phyloP scores from a whole-genome alignment of 2,329 filamentous ascomycete genomes.

The Fusarium sp. region DNA sequence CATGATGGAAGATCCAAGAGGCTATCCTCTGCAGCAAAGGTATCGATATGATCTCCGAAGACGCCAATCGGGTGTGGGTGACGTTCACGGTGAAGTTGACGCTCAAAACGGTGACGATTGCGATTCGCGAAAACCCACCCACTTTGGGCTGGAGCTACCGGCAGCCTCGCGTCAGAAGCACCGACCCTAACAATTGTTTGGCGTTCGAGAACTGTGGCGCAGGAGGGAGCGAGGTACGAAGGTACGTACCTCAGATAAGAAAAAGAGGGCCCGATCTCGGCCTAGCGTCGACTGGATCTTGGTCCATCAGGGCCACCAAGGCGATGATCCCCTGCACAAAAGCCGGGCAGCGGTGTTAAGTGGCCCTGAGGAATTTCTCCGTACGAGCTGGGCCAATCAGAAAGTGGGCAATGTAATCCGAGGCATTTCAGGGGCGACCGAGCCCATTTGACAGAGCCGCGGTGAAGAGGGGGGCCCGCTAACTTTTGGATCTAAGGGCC shows the following conservation, averaged over 20 bases:
- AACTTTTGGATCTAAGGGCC: conserved; percentile 28
- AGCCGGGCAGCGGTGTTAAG: conserved; percentile 38
- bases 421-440: conserved; percentile 41
- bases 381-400: conserved; percentile 39
- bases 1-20: conserved; percentile 42
- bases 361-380: conserved; percentile 38
- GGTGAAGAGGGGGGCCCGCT: conserved; percentile 35
- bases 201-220: conserved; percentile 17
- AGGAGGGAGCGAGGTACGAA: background rate
- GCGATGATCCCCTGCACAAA: conserved; percentile 38
- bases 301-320: conserved; percentile 29
- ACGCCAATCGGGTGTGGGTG: conserved; percentile 2
- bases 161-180: conserved; percentile 16
- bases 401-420: conserved; percentile 44
- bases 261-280: conserved; percentile 45
- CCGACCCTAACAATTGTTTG: background rate
- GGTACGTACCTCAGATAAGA: conserved; percentile 17
- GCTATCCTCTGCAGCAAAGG: background rate
- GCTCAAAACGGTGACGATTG: conserved; percentile 9
- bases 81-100: conserved; percentile 3
- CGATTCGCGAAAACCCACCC: conserved; percentile 9
- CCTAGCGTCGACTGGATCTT: conserved; percentile 43
- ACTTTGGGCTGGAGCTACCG: conserved; percentile 17
- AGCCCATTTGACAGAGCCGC: conserved; percentile 43
- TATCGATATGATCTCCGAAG: background rate